Percentiles rank a stretch among this genome's conserved stretches.
Conservation (phyloP, 805 yeast species). For the Cyberlindnera samutprakarnensis region DNA sequence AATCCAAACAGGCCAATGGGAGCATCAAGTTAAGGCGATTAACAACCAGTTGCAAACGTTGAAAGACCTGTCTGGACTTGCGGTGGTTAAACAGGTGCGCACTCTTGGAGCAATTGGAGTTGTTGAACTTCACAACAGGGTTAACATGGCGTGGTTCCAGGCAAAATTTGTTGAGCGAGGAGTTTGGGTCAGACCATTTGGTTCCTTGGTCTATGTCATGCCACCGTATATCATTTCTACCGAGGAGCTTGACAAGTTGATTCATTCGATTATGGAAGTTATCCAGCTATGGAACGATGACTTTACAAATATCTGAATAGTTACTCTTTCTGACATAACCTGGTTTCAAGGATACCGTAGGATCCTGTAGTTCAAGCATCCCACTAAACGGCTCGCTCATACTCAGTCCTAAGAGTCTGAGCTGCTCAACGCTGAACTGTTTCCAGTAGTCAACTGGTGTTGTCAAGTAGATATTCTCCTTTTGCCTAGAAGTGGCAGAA, state of each 20-base stretch:
- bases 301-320: conserved; percentile 2
- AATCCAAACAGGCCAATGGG: conserved; percentile 18
- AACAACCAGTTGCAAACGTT: conserved; percentile 1
- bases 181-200: conserved; percentile 22
- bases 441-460: conserved; percentile 21
- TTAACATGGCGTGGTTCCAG: conserved; percentile 20
- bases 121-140: conserved; percentile 14
- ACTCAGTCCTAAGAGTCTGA: conserved; percentile 4
- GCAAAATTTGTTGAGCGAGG: conserved; percentile 9
- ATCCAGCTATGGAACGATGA: conserved; percentile 1
- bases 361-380: conserved; percentile 6
- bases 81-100: conserved; percentile 14
- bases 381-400: conserved; percentile 8
- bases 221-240: conserved; percentile 21
- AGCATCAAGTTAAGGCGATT: conserved; percentile 5
- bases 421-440: conserved; percentile 3
- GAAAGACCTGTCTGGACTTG: background rate
- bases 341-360: conserved; percentile 1
- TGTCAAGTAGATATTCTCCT: conserved; percentile 23
- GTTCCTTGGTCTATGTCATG: conserved; percentile 20
- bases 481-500: conserved; percentile 22
- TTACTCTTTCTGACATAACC: conserved; percentile 3
- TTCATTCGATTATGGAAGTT: conserved; percentile 7
- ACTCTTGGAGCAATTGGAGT: conserved; percentile 21
- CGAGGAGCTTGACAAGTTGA: conserved; percentile 10